Percentiles rank a stretch among this genome's conserved stretches.
These are phyloP conservation scores for Metschnikowia koreensis DNA, from an alignment of 805 yeast species.

Conservation along the genomic window DNA sequence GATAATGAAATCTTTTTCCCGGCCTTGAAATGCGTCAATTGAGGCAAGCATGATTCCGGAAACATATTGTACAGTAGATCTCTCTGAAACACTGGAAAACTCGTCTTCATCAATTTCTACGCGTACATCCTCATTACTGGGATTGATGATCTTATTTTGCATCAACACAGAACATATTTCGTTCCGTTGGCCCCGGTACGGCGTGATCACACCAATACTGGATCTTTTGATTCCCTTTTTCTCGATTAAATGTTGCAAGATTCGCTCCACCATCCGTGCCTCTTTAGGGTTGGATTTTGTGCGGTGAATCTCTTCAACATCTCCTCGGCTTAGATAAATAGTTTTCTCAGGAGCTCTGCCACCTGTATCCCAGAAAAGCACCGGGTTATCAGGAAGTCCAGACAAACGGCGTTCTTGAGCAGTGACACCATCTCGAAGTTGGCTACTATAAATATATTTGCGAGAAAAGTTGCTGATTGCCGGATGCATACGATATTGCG, in stretches of 20 bases:
- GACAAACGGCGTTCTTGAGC: conserved; percentile 47
- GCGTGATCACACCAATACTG: conserved; percentile 63
- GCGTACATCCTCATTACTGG: conserved; percentile 44
- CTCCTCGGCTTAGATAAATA: conserved; percentile 39
- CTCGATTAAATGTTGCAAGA: conserved; percentile 48
- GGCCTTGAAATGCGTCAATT: conserved; percentile 42
- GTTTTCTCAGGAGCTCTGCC: conserved; percentile 47
- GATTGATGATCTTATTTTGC: conserved; percentile 55
- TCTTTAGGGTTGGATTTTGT: conserved; percentile 60
- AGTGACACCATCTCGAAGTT: conserved; percentile 57
- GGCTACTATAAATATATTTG: conserved; percentile 47
- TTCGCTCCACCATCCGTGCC: conserved; percentile 44
- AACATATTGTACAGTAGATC: neutral
- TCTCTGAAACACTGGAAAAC: conserved; percentile 37
- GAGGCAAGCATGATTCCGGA: conserved; percentile 68
- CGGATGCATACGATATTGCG: conserved; percentile 71
- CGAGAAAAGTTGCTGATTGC: conserved; percentile 58
- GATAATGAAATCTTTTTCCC: conserved; percentile 44
- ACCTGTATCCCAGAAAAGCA: conserved; percentile 59
- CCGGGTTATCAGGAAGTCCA: conserved; percentile 49
- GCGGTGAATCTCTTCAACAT: conserved; percentile 50
- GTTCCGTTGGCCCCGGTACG: conserved; percentile 76
- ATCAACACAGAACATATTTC: conserved; percentile 50
- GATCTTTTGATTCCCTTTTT: conserved; percentile 50
- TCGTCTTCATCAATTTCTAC: conserved; percentile 64